Conservation (phyloP, 2,329 filamentous ascomycete species). For the Aspergillus tanneri region DNA sequence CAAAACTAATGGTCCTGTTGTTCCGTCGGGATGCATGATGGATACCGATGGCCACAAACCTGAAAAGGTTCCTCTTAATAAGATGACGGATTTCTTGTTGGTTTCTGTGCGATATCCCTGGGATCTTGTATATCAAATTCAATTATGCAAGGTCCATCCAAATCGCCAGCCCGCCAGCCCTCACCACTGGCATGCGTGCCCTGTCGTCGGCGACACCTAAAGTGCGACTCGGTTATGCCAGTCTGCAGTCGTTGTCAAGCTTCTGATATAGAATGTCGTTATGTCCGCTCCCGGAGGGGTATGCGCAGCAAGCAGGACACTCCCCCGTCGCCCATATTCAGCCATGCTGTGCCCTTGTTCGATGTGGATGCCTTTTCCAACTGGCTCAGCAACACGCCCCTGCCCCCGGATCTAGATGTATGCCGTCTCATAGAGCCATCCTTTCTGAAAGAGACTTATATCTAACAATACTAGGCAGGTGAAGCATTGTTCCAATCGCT, state of each 20-base stretch:
- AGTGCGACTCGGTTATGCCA: conserved; percentile 47
- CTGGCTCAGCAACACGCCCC: conserved; percentile 17
- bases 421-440: not conserved
- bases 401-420: conserved; percentile 14
- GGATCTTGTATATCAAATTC: not conserved
- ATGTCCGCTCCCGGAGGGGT: conserved; percentile 49
- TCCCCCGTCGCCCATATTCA: conserved; percentile 5
- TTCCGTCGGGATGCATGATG: too few relatives aligned
- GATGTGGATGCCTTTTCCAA: conserved; percentile 11
- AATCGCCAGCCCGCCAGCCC: conserved; percentile 8
- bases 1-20: not conserved
- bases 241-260: conserved; percentile 43
- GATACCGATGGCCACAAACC: too few relatives aligned
- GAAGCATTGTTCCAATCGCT: conserved; percentile 13
- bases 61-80: too few relatives aligned
- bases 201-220: conserved; percentile 41
- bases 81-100: not conserved
- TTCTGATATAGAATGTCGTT: conserved; percentile 47
- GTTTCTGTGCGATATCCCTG: not conserved
- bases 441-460: not conserved
- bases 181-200: conserved; percentile 26
- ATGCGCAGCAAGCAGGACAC: conserved; percentile 12
- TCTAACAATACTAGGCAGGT: conserved; percentile 6
- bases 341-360: conserved; percentile 14
- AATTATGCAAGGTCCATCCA: not conserved